Evolutionary conservation across 2,329 filamentous ascomycete genomes (phyloP), one percentile per base, ranked within the genome.

Genomic region (Claviceps sp.): DNA sequence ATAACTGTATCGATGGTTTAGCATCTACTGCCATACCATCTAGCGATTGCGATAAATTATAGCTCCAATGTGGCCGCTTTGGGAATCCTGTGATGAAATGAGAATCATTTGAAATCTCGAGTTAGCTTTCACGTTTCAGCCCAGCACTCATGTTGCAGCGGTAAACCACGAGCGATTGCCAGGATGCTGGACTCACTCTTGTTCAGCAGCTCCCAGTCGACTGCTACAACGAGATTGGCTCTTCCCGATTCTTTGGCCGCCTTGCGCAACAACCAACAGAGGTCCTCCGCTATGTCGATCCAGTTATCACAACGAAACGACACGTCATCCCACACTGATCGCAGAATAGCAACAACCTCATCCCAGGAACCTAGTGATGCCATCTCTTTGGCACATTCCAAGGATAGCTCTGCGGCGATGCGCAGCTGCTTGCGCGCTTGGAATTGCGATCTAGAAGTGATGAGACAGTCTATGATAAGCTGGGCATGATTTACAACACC

Each of bases 201-300:
- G 53, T 79, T 72, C 62, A 84, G 69, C 45, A 85, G 67, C 60
- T 85, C 82, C 78, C 82, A 84, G 59, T 84, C 80, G 49, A 82
- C 75, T 30, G 79, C 72, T 38, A 85, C 65, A 8, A 84, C 71
- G 34, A 82, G 67, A 50, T 78, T 75, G 8, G 72, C 73, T 50
- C 78, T 73, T 7, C 73, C 73, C 47, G 70, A 67, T 54, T 74
- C 67, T 3, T 67, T 69, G 4, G 81, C 81, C 11, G 78, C 81
- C 54, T 72, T 70, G 55, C 81, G 72, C 53, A 84, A 64, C n/a
- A 73, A 68, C 78, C 81, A 84, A 48, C 75, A 73, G 40, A 85
- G 65, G 40, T 82, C 77, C 60, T 84, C 79, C 5, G 73, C 70
- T 34, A 81, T 71, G 54, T 75, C 70, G 54, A 74, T 68, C 82